These are phyloP conservation scores for Saccharomycopsis fodiens DNA, from an alignment of 805 yeast genomes.

Conservation along the genomic window DNA sequence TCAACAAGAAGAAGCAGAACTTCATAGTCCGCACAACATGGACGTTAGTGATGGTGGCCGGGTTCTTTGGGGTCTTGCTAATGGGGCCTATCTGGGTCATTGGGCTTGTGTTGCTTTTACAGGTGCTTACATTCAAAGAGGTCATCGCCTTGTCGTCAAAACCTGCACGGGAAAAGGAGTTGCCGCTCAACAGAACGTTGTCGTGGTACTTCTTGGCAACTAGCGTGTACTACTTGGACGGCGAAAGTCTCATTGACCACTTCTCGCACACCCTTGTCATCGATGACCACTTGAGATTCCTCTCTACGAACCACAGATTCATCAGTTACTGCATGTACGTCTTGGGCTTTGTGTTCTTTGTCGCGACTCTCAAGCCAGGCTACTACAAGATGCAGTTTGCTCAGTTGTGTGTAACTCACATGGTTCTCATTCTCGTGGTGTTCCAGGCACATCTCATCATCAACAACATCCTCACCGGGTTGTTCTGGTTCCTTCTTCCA, in stretches of 20 bases:
- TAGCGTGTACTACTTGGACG: conserved; percentile 85
- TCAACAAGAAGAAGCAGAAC: conserved; percentile 67
- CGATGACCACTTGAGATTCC: conserved; percentile 44
- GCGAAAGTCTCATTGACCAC: conserved; percentile 69
- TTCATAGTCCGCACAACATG: conserved; percentile 84
- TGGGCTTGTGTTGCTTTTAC: conserved; percentile 60
- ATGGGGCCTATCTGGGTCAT: conserved; percentile 85
- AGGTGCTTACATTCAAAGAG: conserved; percentile 82
- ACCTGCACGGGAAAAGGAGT: conserved; percentile 73
- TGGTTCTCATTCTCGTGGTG: conserved; percentile 84
- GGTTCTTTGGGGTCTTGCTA: conserved; percentile 60
- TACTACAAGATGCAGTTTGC: conserved; percentile 88
- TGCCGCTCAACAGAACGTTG: conserved; percentile 75
- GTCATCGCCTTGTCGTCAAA: conserved; percentile 76
- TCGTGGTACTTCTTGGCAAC: conserved; percentile 90
- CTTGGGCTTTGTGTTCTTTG: conserved; percentile 84
- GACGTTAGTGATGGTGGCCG: conserved; percentile 85
- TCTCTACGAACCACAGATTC: conserved; percentile 75
- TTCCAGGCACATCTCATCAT: conserved; percentile 92
- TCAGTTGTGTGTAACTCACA: conserved; percentile 87
- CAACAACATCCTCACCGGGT: conserved; percentile 79
- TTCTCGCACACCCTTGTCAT: conserved; percentile 47
- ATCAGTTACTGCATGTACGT: conserved; percentile 78
- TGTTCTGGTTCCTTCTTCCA: conserved; percentile 92
- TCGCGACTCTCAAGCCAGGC: conserved; percentile 81